Conservation (phyloP, 139 green algal genomes). For the Edaphochlamys debaryana region DNA sequence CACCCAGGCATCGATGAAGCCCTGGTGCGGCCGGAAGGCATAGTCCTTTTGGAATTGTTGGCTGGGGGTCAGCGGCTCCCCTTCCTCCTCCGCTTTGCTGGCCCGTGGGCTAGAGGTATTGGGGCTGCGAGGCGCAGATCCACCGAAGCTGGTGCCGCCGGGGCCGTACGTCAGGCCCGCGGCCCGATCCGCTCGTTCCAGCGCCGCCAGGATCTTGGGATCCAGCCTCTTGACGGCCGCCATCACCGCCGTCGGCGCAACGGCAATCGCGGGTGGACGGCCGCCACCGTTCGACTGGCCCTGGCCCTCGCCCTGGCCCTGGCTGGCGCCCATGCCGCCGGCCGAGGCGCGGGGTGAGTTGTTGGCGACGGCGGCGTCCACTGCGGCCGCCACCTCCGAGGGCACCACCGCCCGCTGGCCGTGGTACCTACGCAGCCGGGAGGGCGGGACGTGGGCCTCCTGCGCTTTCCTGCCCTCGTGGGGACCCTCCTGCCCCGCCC, state of each 20-base stretch:
- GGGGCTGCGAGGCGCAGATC: background rate
- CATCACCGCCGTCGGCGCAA: background rate
- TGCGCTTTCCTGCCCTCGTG: too few species aligned
- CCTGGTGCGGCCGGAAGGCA: background rate
- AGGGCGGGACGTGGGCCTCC: too few species aligned
- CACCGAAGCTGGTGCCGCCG: background rate
- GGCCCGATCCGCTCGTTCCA: background rate
- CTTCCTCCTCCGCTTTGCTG: background rate
- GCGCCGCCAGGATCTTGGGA: background rate
- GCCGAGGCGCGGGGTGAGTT: background rate
- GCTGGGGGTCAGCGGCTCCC: too few species aligned
- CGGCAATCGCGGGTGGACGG: too few species aligned
- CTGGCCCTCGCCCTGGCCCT: background rate
- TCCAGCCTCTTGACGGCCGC: background rate
- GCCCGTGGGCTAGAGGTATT: too few species aligned
- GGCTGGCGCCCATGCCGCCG: background rate
- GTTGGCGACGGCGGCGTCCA: background rate
- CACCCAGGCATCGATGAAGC: slow-evolving; percentile 1
- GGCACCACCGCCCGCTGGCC: slow-evolving; percentile 43
- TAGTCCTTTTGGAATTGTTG: too few species aligned
- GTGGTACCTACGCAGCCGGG: too few species aligned
- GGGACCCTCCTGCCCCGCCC: too few species aligned
- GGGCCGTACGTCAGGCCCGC: background rate
- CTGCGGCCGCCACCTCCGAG: background rate
- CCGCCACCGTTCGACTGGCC: too few species aligned